These are phyloP conservation scores for Aspergillus hiratsukae DNA, from an alignment of 2,329 filamentous ascomycete species.

Conservation along the genomic window DNA sequence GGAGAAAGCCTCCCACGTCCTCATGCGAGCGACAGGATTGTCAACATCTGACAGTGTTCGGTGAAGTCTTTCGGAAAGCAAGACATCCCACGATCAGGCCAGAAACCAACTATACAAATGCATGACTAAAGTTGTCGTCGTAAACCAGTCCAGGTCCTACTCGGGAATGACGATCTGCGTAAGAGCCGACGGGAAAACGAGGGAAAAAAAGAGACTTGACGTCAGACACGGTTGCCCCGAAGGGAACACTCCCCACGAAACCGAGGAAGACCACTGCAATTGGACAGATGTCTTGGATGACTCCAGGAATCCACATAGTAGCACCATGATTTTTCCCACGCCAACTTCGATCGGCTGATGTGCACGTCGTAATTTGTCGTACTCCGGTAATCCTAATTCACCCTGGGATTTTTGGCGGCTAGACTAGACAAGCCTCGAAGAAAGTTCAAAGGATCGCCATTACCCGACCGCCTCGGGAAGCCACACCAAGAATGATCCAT, in stretches of 20 bases:
- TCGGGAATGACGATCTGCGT: background rate
- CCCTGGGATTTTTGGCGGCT: background rate
- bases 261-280: background rate
- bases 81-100: background rate
- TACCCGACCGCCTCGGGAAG: conserved; percentile 13
- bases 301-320: background rate
- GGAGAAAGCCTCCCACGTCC: background rate
- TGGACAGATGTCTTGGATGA: background rate
- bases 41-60: background rate
- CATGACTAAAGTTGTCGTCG: background rate
- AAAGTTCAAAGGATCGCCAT: background rate
- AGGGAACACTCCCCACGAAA: background rate
- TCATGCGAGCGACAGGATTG: background rate
- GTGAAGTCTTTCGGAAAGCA: background rate
- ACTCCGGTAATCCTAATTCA: background rate
- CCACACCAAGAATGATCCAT: conserved; percentile 9
- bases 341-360: background rate
- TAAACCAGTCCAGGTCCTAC: background rate
- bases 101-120: background rate
- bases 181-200: background rate
- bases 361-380: background rate
- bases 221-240: conserved; percentile 1
- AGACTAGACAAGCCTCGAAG: background rate
- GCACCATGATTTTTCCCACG: background rate
- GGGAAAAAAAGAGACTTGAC: background rate